A percentile compares a stretch with the other conserved stretches of the same genome.
Evolutionary conservation across 495 filamentous ascomycete genomes (phyloP).

Genomic region (Penicillium paradoxum): DNA sequence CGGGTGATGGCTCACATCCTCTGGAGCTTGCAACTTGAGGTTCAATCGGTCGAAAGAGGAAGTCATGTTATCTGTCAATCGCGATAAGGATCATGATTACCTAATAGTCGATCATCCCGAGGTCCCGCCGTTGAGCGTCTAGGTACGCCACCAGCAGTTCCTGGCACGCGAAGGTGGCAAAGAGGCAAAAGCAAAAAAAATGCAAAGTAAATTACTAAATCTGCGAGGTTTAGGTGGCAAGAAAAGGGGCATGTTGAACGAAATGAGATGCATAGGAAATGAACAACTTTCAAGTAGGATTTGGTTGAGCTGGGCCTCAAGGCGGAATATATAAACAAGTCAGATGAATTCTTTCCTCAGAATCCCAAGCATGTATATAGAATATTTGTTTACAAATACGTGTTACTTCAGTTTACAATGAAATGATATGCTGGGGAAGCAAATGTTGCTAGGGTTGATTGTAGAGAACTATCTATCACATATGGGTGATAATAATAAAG

Average conservation of each 20-base stretch:
- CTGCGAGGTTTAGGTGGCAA: background rate
- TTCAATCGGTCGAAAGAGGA: background rate
- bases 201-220: background rate
- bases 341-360: too few species aligned
- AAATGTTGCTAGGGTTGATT: slow-evolving; percentile 13
- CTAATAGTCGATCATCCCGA: background rate
- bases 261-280: background rate
- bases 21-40: background rate
- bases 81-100: slow-evolving; percentile 11
- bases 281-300: background rate
- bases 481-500: background rate
- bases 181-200: background rate
- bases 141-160: background rate
- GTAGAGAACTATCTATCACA: slow-evolving; percentile 10
- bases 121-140: background rate
- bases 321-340: too few species aligned
- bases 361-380: too few species aligned
- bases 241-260: background rate
- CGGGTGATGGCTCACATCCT: slow-evolving; percentile 32
- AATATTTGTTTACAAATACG: too few species aligned
- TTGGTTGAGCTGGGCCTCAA: background rate
- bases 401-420: too few species aligned
- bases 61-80: background rate
- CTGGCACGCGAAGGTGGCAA: slow-evolving; percentile 6
- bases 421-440: background rate